Conservation (phyloP, 345 rosid species). For the Microthlaspi erraticum region DNA sequence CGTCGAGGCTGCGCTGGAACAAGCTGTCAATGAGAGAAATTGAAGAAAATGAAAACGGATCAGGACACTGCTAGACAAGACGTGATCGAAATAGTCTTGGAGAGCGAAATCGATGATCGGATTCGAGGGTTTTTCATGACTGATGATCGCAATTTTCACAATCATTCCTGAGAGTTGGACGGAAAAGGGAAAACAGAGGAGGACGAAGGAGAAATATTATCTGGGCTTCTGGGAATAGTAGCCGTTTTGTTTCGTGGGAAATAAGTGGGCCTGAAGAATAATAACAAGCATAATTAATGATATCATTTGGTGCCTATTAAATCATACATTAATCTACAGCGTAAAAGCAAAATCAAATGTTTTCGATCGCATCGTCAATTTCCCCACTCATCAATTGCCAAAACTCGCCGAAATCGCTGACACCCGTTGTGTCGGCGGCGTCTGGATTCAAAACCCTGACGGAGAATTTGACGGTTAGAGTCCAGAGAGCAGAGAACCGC, state of each 20-base stretch:
- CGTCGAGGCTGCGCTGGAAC: constrained; percentile 88
- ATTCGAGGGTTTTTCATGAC: constrained; percentile 30
- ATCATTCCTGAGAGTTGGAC: background rate
- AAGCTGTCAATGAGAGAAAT: constrained; percentile 86
- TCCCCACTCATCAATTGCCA: constrained; percentile 27
- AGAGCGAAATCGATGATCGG: constrained; percentile 28
- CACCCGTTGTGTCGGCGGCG: constrained; percentile 26
- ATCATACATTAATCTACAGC: too few species aligned
- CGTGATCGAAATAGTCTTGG: constrained; percentile 8
- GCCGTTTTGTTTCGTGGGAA: background rate
- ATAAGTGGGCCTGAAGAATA: constrained; percentile 1
- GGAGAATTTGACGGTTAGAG: constrained; percentile 61
- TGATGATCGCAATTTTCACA: constrained; percentile 27
- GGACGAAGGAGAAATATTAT: background rate
- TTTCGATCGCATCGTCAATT: constrained; percentile 18
- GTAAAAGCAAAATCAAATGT: constrained; percentile 9
- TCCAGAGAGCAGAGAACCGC: constrained; percentile 72
- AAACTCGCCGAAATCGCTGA: constrained; percentile 34
- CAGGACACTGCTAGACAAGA: background rate
- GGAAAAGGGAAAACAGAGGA: background rate
- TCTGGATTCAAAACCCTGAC: constrained; percentile 61
- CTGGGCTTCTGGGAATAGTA: constrained; percentile 17
- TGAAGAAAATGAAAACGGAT: constrained; percentile 17
- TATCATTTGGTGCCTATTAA: too few species aligned
- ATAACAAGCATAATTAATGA: background rate